These are phyloP conservation scores for Acer saccharum DNA, from an alignment of 345 rosid species.

Conservation along the genomic window DNA sequence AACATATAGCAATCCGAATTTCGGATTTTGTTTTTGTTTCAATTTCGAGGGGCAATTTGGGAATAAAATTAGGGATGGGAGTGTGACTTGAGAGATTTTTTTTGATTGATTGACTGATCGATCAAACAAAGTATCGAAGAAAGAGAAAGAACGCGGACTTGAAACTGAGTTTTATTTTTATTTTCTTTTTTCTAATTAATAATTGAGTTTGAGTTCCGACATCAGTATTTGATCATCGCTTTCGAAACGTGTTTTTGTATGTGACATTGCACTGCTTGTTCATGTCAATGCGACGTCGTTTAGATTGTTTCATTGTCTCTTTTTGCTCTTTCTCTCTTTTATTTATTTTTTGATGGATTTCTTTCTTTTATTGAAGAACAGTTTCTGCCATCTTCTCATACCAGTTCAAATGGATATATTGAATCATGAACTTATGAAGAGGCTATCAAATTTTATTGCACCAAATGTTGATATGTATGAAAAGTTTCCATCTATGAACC, in stretches of 20 bases:
- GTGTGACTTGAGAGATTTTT: neutral
- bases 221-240: neutral
- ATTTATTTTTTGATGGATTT: too few species aligned
- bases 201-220: conserved; percentile 40
- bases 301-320: too few species aligned
- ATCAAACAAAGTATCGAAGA: conserved; percentile 4
- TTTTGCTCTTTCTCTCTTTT: too few species aligned
- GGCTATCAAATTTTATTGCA: too few species aligned
- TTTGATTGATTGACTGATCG: conserved; percentile 11
- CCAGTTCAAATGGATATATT: too few species aligned
- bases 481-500: too few species aligned
- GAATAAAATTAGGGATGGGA: conserved; percentile 18
- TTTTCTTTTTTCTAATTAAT: conserved; percentile 26
- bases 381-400: too few species aligned
- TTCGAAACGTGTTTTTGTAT: conserved; percentile 9
- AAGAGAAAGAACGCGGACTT: conserved; percentile 45
- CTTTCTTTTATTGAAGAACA: too few species aligned
- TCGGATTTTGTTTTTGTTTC: neutral
- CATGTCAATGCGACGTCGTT: too few species aligned
- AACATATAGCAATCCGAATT: neutral
- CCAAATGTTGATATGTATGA: too few species aligned
- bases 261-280: neutral
- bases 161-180: conserved; percentile 25
- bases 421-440: too few species aligned
- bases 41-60: neutral